A percentile compares a stretch with the other conserved stretches of the same genome.
phyloP scores from a whole-genome alignment of 495 filamentous ascomycete species.

The Penicillium goetzii region DNA sequence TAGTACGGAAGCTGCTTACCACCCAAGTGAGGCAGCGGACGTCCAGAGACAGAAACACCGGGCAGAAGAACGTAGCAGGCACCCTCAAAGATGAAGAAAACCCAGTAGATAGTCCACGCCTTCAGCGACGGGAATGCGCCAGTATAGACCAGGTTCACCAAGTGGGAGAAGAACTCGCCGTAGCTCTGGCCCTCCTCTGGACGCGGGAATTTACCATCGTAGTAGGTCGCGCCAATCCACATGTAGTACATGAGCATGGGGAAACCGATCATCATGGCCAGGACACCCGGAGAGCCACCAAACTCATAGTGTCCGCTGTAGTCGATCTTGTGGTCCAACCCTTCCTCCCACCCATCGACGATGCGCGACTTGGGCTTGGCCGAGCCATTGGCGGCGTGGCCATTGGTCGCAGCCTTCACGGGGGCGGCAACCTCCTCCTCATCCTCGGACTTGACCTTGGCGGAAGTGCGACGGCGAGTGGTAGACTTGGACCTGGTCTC shows the following conservation, averaged over 20 bases:
- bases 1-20: slow-evolving; percentile 89
- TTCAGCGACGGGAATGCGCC: slow-evolving; percentile 77
- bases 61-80: slow-evolving; percentile 81
- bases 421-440: slow-evolving; percentile 36
- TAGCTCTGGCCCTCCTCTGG: slow-evolving; percentile 67
- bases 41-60: slow-evolving; percentile 81
- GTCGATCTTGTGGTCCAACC: slow-evolving; percentile 77
- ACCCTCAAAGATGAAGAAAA: slow-evolving; percentile 82
- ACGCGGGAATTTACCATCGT: slow-evolving; percentile 77
- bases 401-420: slow-evolving; percentile 41
- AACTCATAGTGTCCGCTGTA: slow-evolving; percentile 84
- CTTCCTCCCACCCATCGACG: slow-evolving; percentile 68
- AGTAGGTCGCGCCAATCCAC: slow-evolving; percentile 95
- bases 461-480: slow-evolving; percentile 40
- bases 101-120: slow-evolving; percentile 93
- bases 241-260: slow-evolving; percentile 97
- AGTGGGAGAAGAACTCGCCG: slow-evolving; percentile 66
- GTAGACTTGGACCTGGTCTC: slow-evolving; percentile 34
- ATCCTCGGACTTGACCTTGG: slow-evolving; percentile 39
- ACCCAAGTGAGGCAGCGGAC: slow-evolving; percentile 78
- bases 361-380: slow-evolving; percentile 42
- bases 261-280: slow-evolving; percentile 88
- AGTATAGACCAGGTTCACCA: slow-evolving; percentile 72
- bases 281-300: slow-evolving; percentile 76
- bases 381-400: slow-evolving; percentile 35